Evolutionary conservation across 192 early-diverging fungal genomes (phyloP).

Genomic region (Linnemannia exigua): DNA sequence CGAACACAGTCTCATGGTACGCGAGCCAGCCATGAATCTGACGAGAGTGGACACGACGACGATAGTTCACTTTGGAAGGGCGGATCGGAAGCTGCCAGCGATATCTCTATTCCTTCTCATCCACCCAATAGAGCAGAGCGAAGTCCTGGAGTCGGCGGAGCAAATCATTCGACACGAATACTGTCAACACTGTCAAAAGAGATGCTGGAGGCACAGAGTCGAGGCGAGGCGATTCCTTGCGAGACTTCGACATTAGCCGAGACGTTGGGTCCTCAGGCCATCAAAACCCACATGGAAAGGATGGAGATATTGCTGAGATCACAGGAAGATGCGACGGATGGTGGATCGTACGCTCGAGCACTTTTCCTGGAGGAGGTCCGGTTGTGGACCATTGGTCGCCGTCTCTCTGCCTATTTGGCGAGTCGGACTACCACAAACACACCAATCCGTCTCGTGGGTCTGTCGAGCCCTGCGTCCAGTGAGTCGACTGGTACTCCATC

Average conservation of each 20-base stretch:
- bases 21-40: background rate
- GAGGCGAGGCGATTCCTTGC: background rate
- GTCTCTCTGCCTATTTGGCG: constrained; percentile 17
- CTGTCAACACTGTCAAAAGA: background rate
- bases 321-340: constrained; percentile 32
- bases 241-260: background rate
- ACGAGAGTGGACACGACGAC: background rate
- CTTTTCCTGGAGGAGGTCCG: constrained; percentile 41
- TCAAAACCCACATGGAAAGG: constrained; percentile 27
- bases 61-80: background rate
- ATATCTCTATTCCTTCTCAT: background rate
- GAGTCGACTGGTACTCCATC: background rate
- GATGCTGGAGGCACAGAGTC: constrained; percentile 21
- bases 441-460: background rate
- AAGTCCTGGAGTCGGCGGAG: too few species aligned
- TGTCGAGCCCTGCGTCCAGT: background rate
- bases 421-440: constrained; percentile 4
- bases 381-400: constrained; percentile 31
- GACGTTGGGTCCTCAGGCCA: background rate
- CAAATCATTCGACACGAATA: too few species aligned
- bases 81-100: background rate
- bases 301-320: constrained; percentile 22
- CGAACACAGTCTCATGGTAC: background rate
- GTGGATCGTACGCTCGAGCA: constrained; percentile 24
- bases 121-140: background rate